Percentiles rank a stretch among this genome's conserved stretches.
phyloP scores from a whole-genome alignment of 805 yeast species.

The Metschnikowia baotianmanensis region DNA sequence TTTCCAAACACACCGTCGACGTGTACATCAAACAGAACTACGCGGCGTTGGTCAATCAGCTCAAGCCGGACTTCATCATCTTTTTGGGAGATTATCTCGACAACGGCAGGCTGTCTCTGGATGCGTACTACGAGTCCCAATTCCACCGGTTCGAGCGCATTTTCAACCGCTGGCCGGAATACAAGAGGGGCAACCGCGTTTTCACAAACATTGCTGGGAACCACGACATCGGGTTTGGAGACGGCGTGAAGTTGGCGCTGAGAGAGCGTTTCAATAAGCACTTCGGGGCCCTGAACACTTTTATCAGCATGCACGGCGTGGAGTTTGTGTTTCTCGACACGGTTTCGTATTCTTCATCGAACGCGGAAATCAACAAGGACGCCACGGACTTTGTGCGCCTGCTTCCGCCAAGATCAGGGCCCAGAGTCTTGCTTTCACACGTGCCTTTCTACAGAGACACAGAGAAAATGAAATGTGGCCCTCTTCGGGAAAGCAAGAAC shows the following conservation, averaged over 20 bases:
- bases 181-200: conserved; percentile 25
- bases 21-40: conserved; percentile 38
- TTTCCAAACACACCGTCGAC: conserved; percentile 44
- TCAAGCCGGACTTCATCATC: conserved; percentile 37
- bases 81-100: conserved; percentile 45
- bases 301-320: conserved; percentile 28
- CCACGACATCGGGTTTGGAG: conserved; percentile 29
- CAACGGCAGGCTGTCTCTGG: conserved; percentile 36
- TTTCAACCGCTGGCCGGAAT: conserved; percentile 24
- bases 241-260: conserved; percentile 24
- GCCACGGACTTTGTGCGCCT: conserved; percentile 17
- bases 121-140: conserved; percentile 31
- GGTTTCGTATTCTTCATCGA: conserved; percentile 19
- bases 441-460: conserved; percentile 26
- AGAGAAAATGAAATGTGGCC: conserved; percentile 20
- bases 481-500: conserved; percentile 20
- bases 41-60: conserved; percentile 27
- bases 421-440: conserved; percentile 25
- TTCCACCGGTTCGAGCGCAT: conserved; percentile 32
- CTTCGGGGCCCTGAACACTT: conserved; percentile 34
- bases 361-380: conserved; percentile 11
- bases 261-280: conserved; percentile 27
- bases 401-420: conserved; percentile 10
- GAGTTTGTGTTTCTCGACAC: conserved; percentile 28
- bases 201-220: conserved; percentile 32